Percentiles rank a stretch among this genome's conserved stretches.
Conservation (phyloP, 139 green algal genomes). For the Micractinium sp. region DNA sequence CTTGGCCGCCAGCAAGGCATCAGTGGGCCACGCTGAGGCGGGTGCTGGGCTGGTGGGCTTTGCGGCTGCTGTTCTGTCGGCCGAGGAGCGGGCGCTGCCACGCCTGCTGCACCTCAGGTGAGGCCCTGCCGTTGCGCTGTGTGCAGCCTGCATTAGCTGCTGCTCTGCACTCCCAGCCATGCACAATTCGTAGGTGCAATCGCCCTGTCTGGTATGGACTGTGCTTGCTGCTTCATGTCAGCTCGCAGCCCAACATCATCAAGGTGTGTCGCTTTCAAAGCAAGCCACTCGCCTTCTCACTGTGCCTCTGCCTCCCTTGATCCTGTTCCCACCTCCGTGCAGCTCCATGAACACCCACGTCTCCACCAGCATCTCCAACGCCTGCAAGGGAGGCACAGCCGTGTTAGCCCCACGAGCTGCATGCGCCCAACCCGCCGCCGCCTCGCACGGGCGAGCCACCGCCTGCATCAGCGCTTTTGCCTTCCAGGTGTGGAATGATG, state of each 20-base stretch:
- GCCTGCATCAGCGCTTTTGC: conserved; percentile 43
- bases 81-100: background rate
- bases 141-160: background rate
- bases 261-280: too few relatives aligned
- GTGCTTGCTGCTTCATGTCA: too few relatives aligned
- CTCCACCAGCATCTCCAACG: background rate
- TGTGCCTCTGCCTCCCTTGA: background rate
- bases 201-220: too few relatives aligned
- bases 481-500: conserved; percentile 27
- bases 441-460: background rate
- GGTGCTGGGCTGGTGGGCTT: conserved; percentile 72
- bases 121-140: too few relatives aligned
- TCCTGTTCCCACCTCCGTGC: background rate
- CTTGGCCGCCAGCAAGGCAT: conserved; percentile 72
- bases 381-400: background rate
- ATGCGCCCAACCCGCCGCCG: background rate
- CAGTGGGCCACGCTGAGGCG: conserved; percentile 79
- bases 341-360: conserved; percentile 1
- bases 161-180: too few relatives aligned
- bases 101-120: conserved; percentile 24
- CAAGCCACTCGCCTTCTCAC: background rate
- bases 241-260: too few relatives aligned
- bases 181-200: background rate
- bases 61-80: background rate
- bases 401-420: background rate